These are phyloP conservation scores for Tolypocladium ovalisporum DNA, from an alignment of 2,329 filamentous ascomycete species.

Conservation along the genomic window DNA sequence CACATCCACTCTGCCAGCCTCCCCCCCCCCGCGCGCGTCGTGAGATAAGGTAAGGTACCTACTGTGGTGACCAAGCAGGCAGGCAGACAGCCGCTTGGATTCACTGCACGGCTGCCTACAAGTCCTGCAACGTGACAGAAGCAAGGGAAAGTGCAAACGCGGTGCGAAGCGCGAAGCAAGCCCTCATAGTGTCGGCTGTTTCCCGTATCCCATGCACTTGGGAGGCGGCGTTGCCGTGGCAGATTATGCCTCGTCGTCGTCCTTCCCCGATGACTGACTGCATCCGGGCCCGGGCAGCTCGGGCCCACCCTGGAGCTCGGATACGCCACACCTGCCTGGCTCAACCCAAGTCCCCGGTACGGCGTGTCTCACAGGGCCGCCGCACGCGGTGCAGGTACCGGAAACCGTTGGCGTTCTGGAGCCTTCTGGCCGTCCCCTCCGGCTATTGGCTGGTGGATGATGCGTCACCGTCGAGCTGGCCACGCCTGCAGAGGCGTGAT, in stretches of 20 bases:
- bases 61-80: no score
- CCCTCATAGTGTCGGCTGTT: no score
- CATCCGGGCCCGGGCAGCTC: slow-evolving; percentile 1
- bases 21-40: no score
- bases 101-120: not conserved
- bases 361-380: not conserved
- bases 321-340: not conserved
- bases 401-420: slow-evolving; percentile 22
- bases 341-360: slow-evolving; percentile 10
- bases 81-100: not conserved
- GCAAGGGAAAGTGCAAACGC: not conserved
- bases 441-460: slow-evolving; percentile 26
- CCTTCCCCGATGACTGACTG: no score
- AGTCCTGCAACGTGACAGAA: not conserved
- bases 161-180: not conserved
- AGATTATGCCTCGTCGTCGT: not conserved
- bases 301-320: slow-evolving; percentile 6
- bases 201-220: not conserved
- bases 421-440: slow-evolving; percentile 18
- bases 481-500: slow-evolving; percentile 10
- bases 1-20: not conserved
- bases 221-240: not conserved
- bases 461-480: slow-evolving; percentile 9
- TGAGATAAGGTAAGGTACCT: no score
- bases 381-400: slow-evolving; percentile 9